A percentile compares a stretch with the other conserved stretches of the same genome.
These are phyloP conservation scores for Pestalotiopsis fici DNA, from an alignment of 2,329 filamentous ascomycete species.

Conservation along the genomic window DNA sequence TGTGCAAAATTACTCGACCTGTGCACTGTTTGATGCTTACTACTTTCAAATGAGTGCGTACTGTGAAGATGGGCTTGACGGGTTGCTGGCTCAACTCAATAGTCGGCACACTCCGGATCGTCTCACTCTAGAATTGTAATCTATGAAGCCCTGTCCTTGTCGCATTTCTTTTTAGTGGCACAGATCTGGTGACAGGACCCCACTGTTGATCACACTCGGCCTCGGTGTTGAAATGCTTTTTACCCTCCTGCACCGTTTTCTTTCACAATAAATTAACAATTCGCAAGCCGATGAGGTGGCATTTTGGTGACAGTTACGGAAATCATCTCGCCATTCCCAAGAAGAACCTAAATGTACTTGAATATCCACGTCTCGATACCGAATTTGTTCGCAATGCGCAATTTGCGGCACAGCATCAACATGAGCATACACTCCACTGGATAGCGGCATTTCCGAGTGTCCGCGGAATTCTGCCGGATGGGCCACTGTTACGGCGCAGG, in stretches of 20 bases:
- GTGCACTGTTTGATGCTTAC: neutral
- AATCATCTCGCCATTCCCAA: neutral
- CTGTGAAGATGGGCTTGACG: too few relatives aligned
- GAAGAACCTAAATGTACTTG: neutral
- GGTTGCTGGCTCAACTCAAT: neutral
- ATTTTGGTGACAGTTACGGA: neutral
- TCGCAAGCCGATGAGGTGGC: neutral
- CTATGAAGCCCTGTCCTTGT: neutral
- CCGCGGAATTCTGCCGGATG: too few relatives aligned
- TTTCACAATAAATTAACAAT: neutral
- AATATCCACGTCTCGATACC: neutral
- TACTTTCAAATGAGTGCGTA: too few relatives aligned
- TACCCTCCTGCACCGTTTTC: neutral
- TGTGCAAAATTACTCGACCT: neutral
- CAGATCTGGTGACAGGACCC: neutral
- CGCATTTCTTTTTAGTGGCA: neutral
- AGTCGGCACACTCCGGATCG: neutral
- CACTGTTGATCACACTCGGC: neutral
- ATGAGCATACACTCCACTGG: neutral
- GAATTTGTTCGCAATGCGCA: neutral
- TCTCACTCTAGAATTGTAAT: neutral
- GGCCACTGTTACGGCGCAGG: too few relatives aligned
- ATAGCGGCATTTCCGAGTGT: too few relatives aligned
- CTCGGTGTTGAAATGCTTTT: neutral
- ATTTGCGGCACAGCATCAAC: neutral